These are phyloP conservation scores for Cynara cardunculus DNA, from an alignment of 129 eudicot species.

Conservation along the genomic window DNA sequence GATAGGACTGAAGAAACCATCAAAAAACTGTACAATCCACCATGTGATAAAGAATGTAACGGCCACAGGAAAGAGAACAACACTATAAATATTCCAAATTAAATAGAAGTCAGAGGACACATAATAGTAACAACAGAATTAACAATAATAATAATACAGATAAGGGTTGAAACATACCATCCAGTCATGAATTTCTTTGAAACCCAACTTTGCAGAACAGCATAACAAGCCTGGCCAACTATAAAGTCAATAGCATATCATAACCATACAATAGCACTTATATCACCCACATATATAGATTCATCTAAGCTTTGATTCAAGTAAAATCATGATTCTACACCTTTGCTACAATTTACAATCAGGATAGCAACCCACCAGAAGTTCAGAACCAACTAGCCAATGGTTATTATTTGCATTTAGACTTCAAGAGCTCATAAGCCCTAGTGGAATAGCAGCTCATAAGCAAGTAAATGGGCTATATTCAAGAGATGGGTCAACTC, in stretches of 20 bases:
- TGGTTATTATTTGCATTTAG: background rate
- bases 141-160: background rate
- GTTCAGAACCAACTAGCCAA: background rate
- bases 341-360: background rate
- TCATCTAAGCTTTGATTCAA: background rate
- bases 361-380: background rate
- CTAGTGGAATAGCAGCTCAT: background rate
- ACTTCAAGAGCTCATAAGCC: background rate
- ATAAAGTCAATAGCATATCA: constrained; percentile 22
- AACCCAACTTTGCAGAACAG: constrained; percentile 95
- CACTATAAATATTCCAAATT: constrained; percentile 41
- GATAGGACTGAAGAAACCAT: constrained; percentile 97
- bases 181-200: constrained; percentile 97
- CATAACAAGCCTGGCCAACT: constrained; percentile 78
- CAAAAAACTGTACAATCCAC: constrained; percentile 97
- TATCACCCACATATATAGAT: background rate
- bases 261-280: background rate
- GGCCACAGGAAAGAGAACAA: constrained; percentile 91
- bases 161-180: constrained; percentile 43
- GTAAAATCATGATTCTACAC: background rate
- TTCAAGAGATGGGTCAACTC: background rate
- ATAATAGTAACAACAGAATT: background rate
- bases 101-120: constrained; percentile 1
- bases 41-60: constrained; percentile 87
- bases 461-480: background rate